Evolutionary conservation across 768 basidiomycete genomes (phyloP), one percentile per base, ranked within the genome.

Genomic region (Pleurotus tuber-regium): DNA sequence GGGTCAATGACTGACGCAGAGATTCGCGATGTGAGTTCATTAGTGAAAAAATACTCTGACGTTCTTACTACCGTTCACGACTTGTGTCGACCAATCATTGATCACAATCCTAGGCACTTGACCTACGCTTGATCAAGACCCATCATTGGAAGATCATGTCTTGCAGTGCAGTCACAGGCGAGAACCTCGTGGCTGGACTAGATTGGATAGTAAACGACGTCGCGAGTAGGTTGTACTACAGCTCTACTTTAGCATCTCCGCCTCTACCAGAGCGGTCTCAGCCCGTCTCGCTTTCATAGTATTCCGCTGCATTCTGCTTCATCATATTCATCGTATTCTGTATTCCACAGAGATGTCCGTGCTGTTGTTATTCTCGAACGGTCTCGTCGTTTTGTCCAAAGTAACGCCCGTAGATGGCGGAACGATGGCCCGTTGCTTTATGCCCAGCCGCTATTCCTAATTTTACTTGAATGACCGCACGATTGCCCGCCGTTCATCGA

Each of bases 201-300:
- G 84, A 95, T 64, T 98, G 96, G 96, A 80, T 92, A 21, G 92
- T 97, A 14, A 78, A 81, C 30, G 92, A 97, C 57, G 86, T 98
- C 47, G 94, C 92, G 3, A 78, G 80, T 36, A 78, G 95, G 59
- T 71, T 98, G 26, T 97, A 98, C 67, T 97, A 92, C 71, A 83
- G 80, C 62, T 78, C 83, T 33, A 66, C 70, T 19, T 62, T 64
- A 36, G 53, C 61, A 35, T 61, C 61, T 48, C 47, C 51, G 31
- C 50, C 58, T 23, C 53, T 28, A 14, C 14, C 36, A 30, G 29
- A 46, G 24, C 43, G 26, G 31, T 35, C 46, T 35, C 46, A 48
- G 23, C 31, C 29, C 31, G 31, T 35, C n/a, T 35, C 46, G 18
- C 29, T 48, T 21, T 48, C 31, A 48, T 48, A 10, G 21, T 10